Evolutionary conservation across 805 yeast genomes (phyloP), one percentile per base, ranked within the genome.

Genomic region (Hanseniaspora pseudoguilliermondii): DNA sequence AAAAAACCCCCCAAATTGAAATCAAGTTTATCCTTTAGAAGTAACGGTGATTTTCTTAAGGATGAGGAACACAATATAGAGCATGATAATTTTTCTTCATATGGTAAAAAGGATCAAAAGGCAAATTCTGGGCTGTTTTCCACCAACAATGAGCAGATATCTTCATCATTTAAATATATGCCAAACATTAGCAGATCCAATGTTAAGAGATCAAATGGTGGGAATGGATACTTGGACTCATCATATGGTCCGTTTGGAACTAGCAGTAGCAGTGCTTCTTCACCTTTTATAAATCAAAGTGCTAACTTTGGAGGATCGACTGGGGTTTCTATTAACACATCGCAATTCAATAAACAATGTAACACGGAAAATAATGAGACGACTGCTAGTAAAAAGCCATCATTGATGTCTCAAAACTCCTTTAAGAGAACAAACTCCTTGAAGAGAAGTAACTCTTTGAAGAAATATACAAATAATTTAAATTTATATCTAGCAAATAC

Each of bases 401-500:
- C 38, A 5, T 5, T 20, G 35, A 39, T 36, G 16, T 38, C 43
- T 15, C 48, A 34, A 21, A 53, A 48, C 21, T 53, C 56, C 4
- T 46, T 53, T 34, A 49, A 55, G 18, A 36, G 55, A 35, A 38
- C 49, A 11, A 23, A 29, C 7, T 49, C 55, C 20, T 16, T 55
- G 13, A 49, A 55, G 23, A 49, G 58, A 49, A 23, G 47, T 7
- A 44, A 21, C 13, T 55, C 58, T 15, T 29, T 49, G 39, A 55
- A 55, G 42, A 55, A 39, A 35, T 49, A 55, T 20, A 55, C 25
- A 34, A 55, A 29, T 8, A 48, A 38, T 38, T 42, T 16, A 20
- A 36, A 38, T 15, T 36, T 35, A 10, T 41, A 42, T 21, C 20
- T 39, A 18, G 44, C 47, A 23, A 42, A 11, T n/a, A 42, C 34